phyloP scores from a whole-genome alignment of 192 early-diverging fungal genomes.

The Geranomyces variabilis region DNA sequence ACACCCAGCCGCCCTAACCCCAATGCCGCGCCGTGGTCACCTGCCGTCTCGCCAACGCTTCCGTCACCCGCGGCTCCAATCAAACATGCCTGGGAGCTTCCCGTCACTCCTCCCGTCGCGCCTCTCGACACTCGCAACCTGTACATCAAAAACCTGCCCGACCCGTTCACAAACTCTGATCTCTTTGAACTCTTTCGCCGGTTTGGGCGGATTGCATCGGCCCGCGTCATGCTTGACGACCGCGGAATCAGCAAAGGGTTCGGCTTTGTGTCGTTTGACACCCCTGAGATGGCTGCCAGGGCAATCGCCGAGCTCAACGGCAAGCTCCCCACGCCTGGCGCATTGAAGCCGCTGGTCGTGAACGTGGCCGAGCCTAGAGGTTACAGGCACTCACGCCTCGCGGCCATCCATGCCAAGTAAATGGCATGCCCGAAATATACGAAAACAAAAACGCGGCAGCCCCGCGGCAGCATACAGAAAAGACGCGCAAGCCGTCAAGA shows the following conservation, averaged over 20 bases:
- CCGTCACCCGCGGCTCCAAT: not conserved
- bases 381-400: constrained; percentile 47
- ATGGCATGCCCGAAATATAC: too few species aligned
- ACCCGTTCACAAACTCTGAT: constrained; percentile 47
- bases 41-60: not conserved
- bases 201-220: constrained; percentile 50
- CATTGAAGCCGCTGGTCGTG: constrained; percentile 47
- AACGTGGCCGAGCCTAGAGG: constrained; percentile 57
- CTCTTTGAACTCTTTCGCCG: constrained; percentile 48
- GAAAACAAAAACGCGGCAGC: too few species aligned
- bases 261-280: constrained; percentile 52
- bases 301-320: constrained; percentile 53
- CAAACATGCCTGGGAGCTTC: constrained; percentile 15
- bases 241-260: constrained; percentile 51
- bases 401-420: constrained; percentile 42
- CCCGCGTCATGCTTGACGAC: constrained; percentile 58
- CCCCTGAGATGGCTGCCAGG: constrained; percentile 36
- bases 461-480: too few species aligned
- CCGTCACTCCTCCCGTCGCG: constrained; percentile 20
- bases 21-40: constrained; percentile 10
- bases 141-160: constrained; percentile 57
- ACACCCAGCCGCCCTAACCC: constrained; percentile 19
- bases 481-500: too few species aligned
- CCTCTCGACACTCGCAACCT: constrained; percentile 49
- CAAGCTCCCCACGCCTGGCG: not conserved